A percentile compares a stretch with the other conserved stretches of the same genome.
These are phyloP conservation scores for Pseudohalonectria lignicola DNA, from an alignment of 2,329 filamentous ascomycete species.

Conservation along the genomic window DNA sequence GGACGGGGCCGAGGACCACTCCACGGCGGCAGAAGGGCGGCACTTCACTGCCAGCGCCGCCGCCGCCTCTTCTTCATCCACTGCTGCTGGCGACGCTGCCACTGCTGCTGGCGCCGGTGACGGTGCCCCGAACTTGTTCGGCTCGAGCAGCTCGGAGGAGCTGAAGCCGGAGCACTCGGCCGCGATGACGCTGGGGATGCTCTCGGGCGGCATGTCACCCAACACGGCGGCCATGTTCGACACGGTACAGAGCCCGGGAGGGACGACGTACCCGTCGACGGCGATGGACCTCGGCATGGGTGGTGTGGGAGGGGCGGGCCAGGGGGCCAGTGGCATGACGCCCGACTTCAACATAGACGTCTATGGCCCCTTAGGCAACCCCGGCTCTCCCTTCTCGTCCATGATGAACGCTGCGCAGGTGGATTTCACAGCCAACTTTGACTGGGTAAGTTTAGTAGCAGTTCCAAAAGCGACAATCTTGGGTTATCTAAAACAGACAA, in stretches of 20 bases:
- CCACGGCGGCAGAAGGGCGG: constrained; percentile 2
- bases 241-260: constrained; percentile 24
- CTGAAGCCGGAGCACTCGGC: constrained; percentile 27
- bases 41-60: not conserved
- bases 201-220: constrained; percentile 23
- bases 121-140: too few relatives aligned
- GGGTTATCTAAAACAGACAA: not conserved
- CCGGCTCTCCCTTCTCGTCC: constrained; percentile 40
- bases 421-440: constrained; percentile 40
- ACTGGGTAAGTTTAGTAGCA: constrained; percentile 38
- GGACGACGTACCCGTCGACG: constrained; percentile 24
- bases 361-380: constrained; percentile 19
- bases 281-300: constrained; percentile 24
- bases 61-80: not conserved
- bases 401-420: constrained; percentile 33
- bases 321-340: constrained; percentile 18
- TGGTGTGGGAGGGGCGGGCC: constrained; percentile 6
- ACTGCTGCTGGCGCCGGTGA: too few relatives aligned
- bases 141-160: constrained; percentile 4
- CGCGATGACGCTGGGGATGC: constrained; percentile 29
- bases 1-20: constrained; percentile 3
- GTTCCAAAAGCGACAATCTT: not conserved
- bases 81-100: too few relatives aligned
- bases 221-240: constrained; percentile 15
- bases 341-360: constrained; percentile 25